A percentile compares a stretch with the other conserved stretches of the same genome.
Evolutionary conservation across 345 rosid species (phyloP).

Genomic region (Salix caprea): DNA sequence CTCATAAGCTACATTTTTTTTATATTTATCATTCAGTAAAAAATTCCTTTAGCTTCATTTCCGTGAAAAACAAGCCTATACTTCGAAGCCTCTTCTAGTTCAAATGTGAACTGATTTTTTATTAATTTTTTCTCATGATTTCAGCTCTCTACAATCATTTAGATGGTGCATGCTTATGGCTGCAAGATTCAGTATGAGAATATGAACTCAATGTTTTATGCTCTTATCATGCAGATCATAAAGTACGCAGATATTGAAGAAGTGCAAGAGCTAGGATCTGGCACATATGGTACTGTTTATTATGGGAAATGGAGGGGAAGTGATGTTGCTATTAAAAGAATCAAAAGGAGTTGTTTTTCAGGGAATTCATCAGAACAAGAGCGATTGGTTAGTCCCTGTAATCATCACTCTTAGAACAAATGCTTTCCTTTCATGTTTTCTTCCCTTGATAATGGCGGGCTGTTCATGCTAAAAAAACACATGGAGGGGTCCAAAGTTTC

Average conservation of each 20-base stretch:
- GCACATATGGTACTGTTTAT: slow-evolving; percentile 89
- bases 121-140: neutral
- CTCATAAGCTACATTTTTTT: neutral
- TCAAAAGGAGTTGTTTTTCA: slow-evolving; percentile 74
- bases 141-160: neutral
- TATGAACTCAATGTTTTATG: neutral
- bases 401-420: neutral
- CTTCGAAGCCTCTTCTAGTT: neutral
- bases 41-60: neutral
- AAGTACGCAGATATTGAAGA: slow-evolving; percentile 81
- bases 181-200: neutral
- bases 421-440: neutral
- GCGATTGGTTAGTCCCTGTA: slow-evolving; percentile 50
- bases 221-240: slow-evolving; percentile 46
- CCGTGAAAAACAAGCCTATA: neutral
- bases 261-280: slow-evolving; percentile 75
- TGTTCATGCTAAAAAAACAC: neutral
- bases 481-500: neutral
- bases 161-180: neutral
- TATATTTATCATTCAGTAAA: neutral
- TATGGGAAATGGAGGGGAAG: slow-evolving; percentile 96
- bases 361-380: slow-evolving; percentile 83
- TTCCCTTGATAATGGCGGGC: neutral
- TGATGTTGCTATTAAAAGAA: slow-evolving; percentile 90
- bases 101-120: neutral